Evolutionary conservation across 2,329 filamentous ascomycete genomes (phyloP).

Genomic region (Xylaria sp.): DNA sequence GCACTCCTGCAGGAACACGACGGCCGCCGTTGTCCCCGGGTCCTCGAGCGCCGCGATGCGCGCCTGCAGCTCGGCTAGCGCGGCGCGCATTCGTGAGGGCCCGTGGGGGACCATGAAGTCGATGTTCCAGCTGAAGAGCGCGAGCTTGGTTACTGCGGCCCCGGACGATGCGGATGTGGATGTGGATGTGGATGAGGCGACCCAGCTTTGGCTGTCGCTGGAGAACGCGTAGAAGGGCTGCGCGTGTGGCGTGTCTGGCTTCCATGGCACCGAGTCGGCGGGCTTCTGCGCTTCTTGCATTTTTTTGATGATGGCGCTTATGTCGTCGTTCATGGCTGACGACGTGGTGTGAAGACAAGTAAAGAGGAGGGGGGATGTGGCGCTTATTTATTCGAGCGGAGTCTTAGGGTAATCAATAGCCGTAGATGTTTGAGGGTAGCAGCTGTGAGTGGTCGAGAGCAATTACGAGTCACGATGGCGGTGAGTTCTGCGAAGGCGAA

Average conservation of each 20-base stretch:
- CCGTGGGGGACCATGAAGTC: conserved; percentile 50
- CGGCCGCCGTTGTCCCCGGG: conserved; percentile 44
- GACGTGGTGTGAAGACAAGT: too few relatives aligned
- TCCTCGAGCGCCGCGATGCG: conserved; percentile 26
- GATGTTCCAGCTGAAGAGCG: conserved; percentile 50
- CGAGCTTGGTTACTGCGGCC: conserved; percentile 39
- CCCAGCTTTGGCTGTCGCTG: conserved; percentile 38
- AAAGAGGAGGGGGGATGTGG: not conserved
- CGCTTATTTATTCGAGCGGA: too few relatives aligned
- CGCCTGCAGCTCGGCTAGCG: conserved; percentile 42
- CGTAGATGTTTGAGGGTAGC: not conserved
- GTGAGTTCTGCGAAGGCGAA: not conserved
- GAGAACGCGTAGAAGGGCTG: conserved; percentile 46
- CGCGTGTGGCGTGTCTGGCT: conserved; percentile 42
- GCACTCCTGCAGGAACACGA: conserved; percentile 66
- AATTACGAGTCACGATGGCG: not conserved
- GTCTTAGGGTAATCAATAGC: too few relatives aligned
- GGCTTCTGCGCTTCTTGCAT: conserved; percentile 36
- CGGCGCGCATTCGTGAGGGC: conserved; percentile 45
- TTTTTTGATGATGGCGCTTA: conserved; percentile 41
- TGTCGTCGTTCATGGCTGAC: conserved; percentile 42
- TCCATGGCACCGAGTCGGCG: conserved; percentile 39
- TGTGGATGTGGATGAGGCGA: not conserved
- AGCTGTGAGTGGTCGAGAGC: not conserved
- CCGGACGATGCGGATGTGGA: too few relatives aligned